Percentiles rank a stretch among this genome's conserved stretches.
Conservation (phyloP, 2,329 filamentous ascomycete species). For the Exophiala calicioides region DNA sequence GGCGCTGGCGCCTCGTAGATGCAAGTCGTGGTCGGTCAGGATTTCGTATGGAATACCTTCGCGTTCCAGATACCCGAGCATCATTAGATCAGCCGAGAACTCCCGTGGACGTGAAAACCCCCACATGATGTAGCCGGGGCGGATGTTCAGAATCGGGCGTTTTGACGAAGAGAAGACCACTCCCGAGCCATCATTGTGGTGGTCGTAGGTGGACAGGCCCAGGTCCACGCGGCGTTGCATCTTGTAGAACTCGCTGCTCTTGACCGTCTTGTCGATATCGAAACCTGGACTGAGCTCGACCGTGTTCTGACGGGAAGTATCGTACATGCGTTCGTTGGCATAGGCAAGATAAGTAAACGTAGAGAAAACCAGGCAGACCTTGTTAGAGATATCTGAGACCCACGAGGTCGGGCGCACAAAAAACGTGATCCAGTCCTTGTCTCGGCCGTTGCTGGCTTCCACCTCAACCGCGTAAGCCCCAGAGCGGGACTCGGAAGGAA, state of each 20-base stretch:
- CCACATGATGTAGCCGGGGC: conserved; percentile 42
- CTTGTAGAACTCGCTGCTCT: conserved; percentile 27
- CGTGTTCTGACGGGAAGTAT: conserved; percentile 31
- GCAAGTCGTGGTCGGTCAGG: conserved; percentile 41
- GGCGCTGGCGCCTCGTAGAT: conserved; percentile 25
- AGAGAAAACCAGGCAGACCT: conserved; percentile 36
- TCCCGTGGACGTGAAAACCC: conserved; percentile 40
- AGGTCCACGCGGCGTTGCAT: conserved; percentile 37
- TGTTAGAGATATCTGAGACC: conserved; percentile 8
- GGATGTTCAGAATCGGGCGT: conserved; percentile 40
- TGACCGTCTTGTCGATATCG: conserved; percentile 3
- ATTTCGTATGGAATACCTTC: conserved; percentile 37
- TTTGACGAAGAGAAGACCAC: conserved; percentile 35
- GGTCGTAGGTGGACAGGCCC: conserved; percentile 41
- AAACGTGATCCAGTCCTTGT: conserved; percentile 36
- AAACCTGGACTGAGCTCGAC: conserved; percentile 18
- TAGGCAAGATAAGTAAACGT: conserved; percentile 44
- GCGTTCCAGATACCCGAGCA: conserved; percentile 39
- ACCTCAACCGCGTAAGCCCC: conserved; percentile 36
- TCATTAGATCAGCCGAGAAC: conserved; percentile 39
- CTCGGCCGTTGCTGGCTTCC: conserved; percentile 21
- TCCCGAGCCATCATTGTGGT: conserved; percentile 40
- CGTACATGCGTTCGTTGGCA: conserved; percentile 42
- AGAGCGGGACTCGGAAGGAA: conserved; percentile 28
- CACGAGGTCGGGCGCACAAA: conserved; percentile 35